Evolutionary conservation across 2,329 filamentous ascomycete genomes (phyloP).

Genomic region (Xylaria digitata): DNA sequence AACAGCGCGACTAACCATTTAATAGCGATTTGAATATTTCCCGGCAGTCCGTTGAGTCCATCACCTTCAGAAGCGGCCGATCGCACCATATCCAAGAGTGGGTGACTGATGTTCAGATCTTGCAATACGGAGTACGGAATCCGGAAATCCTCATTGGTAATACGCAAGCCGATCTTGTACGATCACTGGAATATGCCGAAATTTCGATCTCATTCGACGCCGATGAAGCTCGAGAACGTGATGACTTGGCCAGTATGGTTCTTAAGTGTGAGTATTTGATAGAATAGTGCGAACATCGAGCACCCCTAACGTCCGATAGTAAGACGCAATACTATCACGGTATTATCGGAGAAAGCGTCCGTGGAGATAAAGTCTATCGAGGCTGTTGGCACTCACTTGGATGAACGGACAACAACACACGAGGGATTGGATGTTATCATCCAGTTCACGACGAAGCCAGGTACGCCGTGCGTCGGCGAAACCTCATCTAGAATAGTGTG

Average conservation of each 20-base stretch:
- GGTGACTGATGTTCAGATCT: conserved; percentile 35
- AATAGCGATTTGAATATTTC: conserved; percentile 36
- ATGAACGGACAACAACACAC: conserved; percentile 13
- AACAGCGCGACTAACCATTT: neutral
- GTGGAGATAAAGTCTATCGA: conserved; percentile 29
- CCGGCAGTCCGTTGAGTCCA: conserved; percentile 33
- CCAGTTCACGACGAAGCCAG: conserved; percentile 38
- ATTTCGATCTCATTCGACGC: conserved; percentile 33
- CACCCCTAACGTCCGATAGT: conserved; percentile 13
- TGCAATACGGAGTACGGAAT: conserved; percentile 31
- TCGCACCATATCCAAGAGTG: conserved; percentile 32
- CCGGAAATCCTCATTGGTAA: neutral
- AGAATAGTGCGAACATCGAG: neutral
- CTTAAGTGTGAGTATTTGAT: conserved; percentile 31
- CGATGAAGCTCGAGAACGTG: conserved; percentile 16
- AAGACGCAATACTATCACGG: conserved; percentile 18
- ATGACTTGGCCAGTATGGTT: conserved; percentile 27
- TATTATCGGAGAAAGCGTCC: conserved; percentile 14
- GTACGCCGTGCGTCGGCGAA: conserved; percentile 4
- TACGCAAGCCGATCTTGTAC: neutral
- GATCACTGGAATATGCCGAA: conserved; percentile 36
- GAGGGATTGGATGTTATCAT: conserved; percentile 33
- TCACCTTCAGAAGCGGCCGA: conserved; percentile 29
- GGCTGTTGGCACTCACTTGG: conserved; percentile 18
- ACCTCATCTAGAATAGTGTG: neutral